phyloP scores from a whole-genome alignment of 257 asterid species.

The Solanum gracilifrons region DNA sequence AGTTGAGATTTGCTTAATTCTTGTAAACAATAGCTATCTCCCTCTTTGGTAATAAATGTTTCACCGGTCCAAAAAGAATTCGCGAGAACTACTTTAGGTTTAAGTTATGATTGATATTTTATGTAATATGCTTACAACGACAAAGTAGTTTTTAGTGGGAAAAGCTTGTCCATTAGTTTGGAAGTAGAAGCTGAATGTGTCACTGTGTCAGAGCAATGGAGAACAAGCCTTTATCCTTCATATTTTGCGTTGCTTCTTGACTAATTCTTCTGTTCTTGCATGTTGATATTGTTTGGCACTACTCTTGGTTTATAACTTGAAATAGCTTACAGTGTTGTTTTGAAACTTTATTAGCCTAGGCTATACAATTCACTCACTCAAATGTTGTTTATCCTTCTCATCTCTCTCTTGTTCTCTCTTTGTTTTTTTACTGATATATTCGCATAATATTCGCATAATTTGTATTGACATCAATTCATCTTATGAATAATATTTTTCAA shows the following conservation, averaged over 20 bases:
- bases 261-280: background rate
- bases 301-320: background rate
- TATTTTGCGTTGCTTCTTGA: background rate
- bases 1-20: background rate
- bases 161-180: background rate
- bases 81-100: background rate
- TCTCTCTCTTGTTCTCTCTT: background rate
- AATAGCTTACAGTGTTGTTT: background rate
- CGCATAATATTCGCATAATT: background rate
- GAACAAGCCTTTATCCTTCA: background rate
- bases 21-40: background rate
- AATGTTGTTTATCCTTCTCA: background rate
- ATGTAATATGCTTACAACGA: background rate
- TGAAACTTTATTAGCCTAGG: background rate
- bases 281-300: background rate
- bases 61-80: background rate
- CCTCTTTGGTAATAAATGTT: background rate
- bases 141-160: background rate
- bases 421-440: background rate
- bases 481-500: constrained; percentile 30
- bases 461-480: background rate
- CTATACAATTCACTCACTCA: background rate
- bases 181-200: background rate
- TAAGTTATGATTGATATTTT: background rate
- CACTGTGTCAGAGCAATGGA: background rate